Base-by-base conservation (phyloP, 2,329 filamentous ascomycete species). In the Xylaria digitata region DNA sequence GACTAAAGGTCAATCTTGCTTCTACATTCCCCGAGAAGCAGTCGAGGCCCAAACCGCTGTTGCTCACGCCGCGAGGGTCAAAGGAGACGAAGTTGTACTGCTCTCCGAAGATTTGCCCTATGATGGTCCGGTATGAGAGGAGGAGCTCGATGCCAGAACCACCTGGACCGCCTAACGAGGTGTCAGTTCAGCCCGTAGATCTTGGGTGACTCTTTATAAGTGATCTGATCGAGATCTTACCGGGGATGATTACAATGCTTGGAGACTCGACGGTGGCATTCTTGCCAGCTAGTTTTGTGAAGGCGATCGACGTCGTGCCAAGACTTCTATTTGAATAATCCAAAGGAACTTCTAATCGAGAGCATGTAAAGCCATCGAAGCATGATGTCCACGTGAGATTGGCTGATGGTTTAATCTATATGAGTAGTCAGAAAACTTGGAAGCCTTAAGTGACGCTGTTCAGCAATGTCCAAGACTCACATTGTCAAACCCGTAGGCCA, bases 21-120 rank as follows among this genome's bases (percentile, higher is more conserved):
- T 75, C 73, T 45, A 59, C 21, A 53, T 76, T 75, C 1, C 72
- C 73, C 0, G 70, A 71, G 66, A 78, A 78, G 65, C 76, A 78
- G 67, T 77, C 73, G 43, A 78, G 61, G 23, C 19, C 50, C 42
- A 61, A 65, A 2, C 72, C 75, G 68, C 75, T 80, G 69, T 79
- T 78, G 63, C 77, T 77, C 37, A 81, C 78, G 8, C 80, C 80
- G 40, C 80, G 78, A 67, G 80, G 80, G 66, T 82, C 80, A 70
- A 79, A 82, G 46, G 78, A 80, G 66, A 82, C 75, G 54, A 80
- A 71, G 73, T 81, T 81, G 72, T 81, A 81, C 67, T 81, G 77
- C 63, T 80, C 79, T 68, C 78, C 78, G 49, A 81, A 74, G 5
- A 77, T 68, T 49, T 72, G 64, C 42, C 70, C 70, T 55, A 71